A percentile compares a stretch with the other conserved stretches of the same genome.
Evolutionary conservation across 208 protist genomes (phyloP).

Genomic region (Trichomonas gallinae): DNA sequence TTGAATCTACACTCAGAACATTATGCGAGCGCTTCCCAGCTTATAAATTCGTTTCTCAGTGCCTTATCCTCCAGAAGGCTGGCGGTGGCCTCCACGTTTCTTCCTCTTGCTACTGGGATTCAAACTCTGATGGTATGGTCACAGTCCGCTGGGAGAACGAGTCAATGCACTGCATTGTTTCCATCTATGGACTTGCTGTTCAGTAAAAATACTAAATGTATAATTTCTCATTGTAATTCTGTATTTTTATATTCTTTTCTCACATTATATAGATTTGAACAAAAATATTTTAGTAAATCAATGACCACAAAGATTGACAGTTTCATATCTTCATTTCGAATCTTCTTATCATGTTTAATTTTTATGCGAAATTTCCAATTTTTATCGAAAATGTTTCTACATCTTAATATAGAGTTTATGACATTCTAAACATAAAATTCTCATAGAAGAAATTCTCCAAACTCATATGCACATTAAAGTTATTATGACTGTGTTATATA

Average conservation of each 20-base stretch:
- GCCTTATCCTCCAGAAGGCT: slow-evolving; percentile 5
- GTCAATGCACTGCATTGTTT: slow-evolving; percentile 15
- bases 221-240: background rate
- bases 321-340: too few species aligned
- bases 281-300: background rate
- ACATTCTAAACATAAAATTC: too few species aligned
- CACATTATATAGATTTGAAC: background rate
- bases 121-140: background rate
- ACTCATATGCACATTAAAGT: too few species aligned
- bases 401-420: too few species aligned
- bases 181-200: slow-evolving; percentile 1
- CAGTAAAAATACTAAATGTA: background rate
- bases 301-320: too few species aligned
- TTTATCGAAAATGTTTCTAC: too few species aligned
- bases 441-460: too few species aligned
- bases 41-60: slow-evolving; percentile 8
- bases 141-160: slow-evolving; percentile 6
- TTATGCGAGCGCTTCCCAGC: background rate
- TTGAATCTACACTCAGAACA: background rate
- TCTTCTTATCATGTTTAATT: too few species aligned
- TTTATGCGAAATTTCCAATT: too few species aligned
- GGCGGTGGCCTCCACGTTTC: background rate
- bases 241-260: background rate
- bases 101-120: slow-evolving; percentile 12
- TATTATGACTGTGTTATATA: too few species aligned